A percentile compares a stretch with the other conserved stretches of the same genome.
Conservation (phyloP, 352 stramenopile species). For the Globisporangium polare region DNA sequence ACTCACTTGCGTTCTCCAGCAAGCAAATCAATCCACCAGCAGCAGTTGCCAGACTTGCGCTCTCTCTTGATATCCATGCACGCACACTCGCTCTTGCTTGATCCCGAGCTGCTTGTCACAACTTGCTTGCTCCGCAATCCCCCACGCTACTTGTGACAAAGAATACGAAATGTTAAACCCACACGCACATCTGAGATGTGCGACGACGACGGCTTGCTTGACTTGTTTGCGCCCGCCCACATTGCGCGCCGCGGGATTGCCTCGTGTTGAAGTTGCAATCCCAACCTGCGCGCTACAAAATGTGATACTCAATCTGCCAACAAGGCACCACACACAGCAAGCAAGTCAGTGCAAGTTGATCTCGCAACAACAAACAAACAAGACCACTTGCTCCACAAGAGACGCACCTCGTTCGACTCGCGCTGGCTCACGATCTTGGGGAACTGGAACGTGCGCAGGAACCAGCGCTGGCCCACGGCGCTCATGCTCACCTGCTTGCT, state of each 20-base stretch:
- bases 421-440: conserved; percentile 50
- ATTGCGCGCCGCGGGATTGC: background rate
- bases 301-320: conserved; percentile 61
- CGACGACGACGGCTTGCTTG: no score
- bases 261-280: conserved; percentile 1
- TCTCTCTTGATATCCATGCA: background rate
- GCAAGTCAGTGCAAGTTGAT: background rate
- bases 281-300: conserved; percentile 26
- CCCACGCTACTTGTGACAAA: no score
- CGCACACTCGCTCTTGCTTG: background rate
- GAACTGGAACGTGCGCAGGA: conserved; percentile 64
- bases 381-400: background rate
- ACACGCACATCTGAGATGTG: background rate
- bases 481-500: conserved; percentile 64
- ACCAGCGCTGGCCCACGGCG: conserved; percentile 54
- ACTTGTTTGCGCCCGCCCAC: no score
- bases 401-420: conserved; percentile 65
- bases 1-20: no score
- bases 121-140: background rate
- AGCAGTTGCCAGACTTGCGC: no score
- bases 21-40: no score
- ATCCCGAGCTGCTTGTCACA: background rate
- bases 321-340: background rate
- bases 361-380: background rate
- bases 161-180: background rate